Evolutionary conservation across 2,329 filamentous ascomycete species (phyloP), one percentile per base, ranked within the genome.

Genomic region (Massarina eburnea): DNA sequence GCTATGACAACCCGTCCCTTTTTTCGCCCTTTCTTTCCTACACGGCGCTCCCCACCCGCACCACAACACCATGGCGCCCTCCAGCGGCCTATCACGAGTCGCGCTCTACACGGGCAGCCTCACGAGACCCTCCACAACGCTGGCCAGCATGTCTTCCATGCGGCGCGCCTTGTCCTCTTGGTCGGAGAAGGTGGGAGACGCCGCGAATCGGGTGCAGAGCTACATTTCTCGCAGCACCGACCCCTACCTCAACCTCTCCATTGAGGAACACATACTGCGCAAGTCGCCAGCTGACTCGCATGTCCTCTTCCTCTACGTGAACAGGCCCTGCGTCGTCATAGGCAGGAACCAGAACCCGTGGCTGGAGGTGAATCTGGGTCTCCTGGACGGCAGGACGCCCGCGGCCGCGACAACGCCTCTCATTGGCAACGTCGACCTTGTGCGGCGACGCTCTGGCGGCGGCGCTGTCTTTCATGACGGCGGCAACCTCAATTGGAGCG

Each of bases 341-440:
- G 94, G 94, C 34, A 85, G 94, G 49, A 99, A 99, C 69, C 94
- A 99, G 74, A 99, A 99, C 68, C 94, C 94, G 43, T 99, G 92
- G 94, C 79, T 89, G 8, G 94, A 99, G 74, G 84, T 89, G 51
- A 89, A 95, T 66, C 78, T 96, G 8, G 73, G 73, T 30, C 76
- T 82, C 1, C 74, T 95, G 8, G 61, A 73, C 60, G 61, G 74
- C 51, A 36, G 52, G 17, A 26, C 48, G 12, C 40, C 45, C 41
- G 51, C 61, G 32, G 49, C 57, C 41, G 57, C 29, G 59, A 78
- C 69, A 45, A 66, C 69, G 18, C 66, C 68, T n/a, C 61, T 54
- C 8, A 65, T 75, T 30, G 73, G 70, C 36, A 53, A 70, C 12
- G 73, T 82, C 2, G 72, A 80, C 46, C 82, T 96, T 10, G 89